phyloP scores from a whole-genome alignment of 176 grass and related monocot species.

The Triticum aestivum region IWGSC_CS_RefSeq_v2.1 NC_057806.1:592373153-592373652 shows the following conservation, averaged over 20 bases:
- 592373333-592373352: not conserved
- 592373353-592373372: too few species aligned
- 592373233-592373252: not conserved
- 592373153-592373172: not conserved
- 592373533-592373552: constrained; percentile 11
- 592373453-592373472: not conserved
- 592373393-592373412: not conserved
- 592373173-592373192: not conserved
- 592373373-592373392: too few species aligned
- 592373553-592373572: constrained; percentile 21
- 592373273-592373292: not conserved
- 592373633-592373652: not conserved
- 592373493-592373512: not conserved
- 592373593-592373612: constrained; percentile 21
- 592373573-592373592: not conserved
- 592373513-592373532: not conserved
- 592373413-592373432: not conserved
- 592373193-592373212: not conserved
- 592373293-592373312: too few species aligned
- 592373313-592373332: not conserved
- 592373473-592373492: not conserved
- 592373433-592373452: not conserved
- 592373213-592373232: not conserved
- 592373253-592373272: not conserved
- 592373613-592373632: not conserved